Evolutionary conservation across 257 asterid species (phyloP).

Genomic region (Fraxinus excelsior): DNA sequence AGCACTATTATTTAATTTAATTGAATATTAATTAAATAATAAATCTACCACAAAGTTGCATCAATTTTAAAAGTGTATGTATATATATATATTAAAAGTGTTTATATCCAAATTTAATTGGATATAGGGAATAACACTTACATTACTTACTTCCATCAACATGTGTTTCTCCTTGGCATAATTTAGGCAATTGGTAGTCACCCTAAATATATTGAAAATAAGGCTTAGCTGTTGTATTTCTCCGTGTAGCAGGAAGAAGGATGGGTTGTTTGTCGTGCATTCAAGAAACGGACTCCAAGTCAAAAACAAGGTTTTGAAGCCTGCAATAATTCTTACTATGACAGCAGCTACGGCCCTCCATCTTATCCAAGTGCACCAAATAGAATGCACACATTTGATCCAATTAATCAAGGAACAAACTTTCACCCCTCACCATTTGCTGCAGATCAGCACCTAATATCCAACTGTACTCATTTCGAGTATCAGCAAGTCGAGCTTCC

Average conservation of each 20-base stretch:
- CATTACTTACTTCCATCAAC: no score
- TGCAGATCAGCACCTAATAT: slow-evolving; percentile 16
- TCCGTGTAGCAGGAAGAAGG: slow-evolving; percentile 70
- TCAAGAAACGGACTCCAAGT: slow-evolving; percentile 78
- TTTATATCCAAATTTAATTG: no score
- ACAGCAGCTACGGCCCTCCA: slow-evolving; percentile 36
- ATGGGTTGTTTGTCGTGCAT: slow-evolving; percentile 91
- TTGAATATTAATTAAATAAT: no score
- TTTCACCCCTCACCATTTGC: slow-evolving; percentile 35
- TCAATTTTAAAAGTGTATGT: no score
- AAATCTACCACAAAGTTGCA: no score
- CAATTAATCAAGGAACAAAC: slow-evolving; percentile 30
- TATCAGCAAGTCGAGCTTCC: slow-evolving; percentile 54
- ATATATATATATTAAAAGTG: no score
- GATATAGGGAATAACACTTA: no score
- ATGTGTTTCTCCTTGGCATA: not conserved
- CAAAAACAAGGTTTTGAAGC: slow-evolving; percentile 61
- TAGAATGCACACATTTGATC: slow-evolving; percentile 30
- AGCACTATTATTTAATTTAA: no score
- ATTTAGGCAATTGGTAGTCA: not conserved
- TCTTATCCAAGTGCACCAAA: slow-evolving; percentile 31
- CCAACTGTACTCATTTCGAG: slow-evolving; percentile 19
- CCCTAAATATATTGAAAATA: no score
- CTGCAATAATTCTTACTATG: slow-evolving; percentile 42
- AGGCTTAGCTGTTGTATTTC: not conserved